phyloP scores from a whole-genome alignment of 768 basidiomycete genomes.

The Dacryopinax spathularia region DNA sequence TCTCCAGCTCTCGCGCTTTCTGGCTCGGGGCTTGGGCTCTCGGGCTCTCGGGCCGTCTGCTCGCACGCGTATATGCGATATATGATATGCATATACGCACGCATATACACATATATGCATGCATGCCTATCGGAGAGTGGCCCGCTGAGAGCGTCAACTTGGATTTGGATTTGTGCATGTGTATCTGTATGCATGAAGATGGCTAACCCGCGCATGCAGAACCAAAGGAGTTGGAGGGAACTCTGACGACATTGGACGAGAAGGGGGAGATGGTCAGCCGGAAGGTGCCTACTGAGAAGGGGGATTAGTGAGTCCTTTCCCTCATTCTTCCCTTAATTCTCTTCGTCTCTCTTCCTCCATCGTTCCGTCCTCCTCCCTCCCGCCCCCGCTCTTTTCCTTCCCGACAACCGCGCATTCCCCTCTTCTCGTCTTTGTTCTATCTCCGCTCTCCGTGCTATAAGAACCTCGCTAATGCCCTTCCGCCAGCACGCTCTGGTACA shows the following conservation, averaged over 20 bases:
- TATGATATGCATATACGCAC: too few relatives aligned
- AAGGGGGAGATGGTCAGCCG: slow-evolving; percentile 30
- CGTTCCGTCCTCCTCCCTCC: neutral
- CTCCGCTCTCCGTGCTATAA: too few relatives aligned
- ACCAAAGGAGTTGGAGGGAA: slow-evolving; percentile 48
- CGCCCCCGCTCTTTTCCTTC: neutral
- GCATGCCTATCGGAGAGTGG: too few relatives aligned
- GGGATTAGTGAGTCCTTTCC: slow-evolving; percentile 40
- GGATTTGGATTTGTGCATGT: too few relatives aligned
- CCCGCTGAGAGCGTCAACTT: too few relatives aligned
- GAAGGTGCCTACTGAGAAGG: slow-evolving; percentile 32
- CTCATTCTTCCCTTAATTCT: slow-evolving; percentile 3
- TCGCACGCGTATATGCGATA: too few relatives aligned
- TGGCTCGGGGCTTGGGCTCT: too few relatives aligned
- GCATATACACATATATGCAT: too few relatives aligned
- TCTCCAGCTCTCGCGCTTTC: neutral
- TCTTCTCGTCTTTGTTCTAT: too few relatives aligned
- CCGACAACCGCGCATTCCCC: neutral
- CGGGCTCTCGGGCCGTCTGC: too few relatives aligned
- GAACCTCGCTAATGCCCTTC: slow-evolving; percentile 51
- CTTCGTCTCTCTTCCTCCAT: neutral
- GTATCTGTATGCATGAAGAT: neutral
- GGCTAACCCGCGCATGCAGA: slow-evolving; percentile 24
- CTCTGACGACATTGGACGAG: slow-evolving; percentile 39
- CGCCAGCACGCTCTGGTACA: neutral